Evolutionary conservation across 2,329 filamentous ascomycete species (phyloP).

Genomic region (Cladosporium sp.): DNA sequence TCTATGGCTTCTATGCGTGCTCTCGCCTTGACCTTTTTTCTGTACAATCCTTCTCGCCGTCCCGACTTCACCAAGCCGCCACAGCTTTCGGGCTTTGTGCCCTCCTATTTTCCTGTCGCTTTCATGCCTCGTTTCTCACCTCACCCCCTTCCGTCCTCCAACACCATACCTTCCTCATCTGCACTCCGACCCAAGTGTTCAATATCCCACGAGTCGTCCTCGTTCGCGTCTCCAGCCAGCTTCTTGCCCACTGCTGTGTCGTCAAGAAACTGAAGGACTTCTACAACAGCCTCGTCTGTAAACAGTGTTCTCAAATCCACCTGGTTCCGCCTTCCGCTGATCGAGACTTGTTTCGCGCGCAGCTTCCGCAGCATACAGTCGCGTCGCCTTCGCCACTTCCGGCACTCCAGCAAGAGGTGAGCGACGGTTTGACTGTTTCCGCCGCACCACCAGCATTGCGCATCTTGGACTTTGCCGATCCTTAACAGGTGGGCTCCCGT

Average conservation of each 20-base stretch:
- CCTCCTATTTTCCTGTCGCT: neutral
- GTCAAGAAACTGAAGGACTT: conserved; percentile 1
- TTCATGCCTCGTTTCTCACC: neutral
- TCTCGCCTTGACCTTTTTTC: no score
- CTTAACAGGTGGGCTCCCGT: conserved; percentile 2
- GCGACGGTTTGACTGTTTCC: no score
- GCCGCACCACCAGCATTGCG: no score
- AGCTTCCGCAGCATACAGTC: neutral
- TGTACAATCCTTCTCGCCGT: no score
- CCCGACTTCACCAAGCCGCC: no score
- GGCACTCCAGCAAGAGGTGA: no score
- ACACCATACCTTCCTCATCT: neutral
- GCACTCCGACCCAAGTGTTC: neutral
- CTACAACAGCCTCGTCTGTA: neutral
- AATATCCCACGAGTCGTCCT: no score
- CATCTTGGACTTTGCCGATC: neutral
- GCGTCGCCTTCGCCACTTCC: no score
- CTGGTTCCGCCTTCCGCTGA: conserved; percentile 1
- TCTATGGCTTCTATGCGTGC: no score
- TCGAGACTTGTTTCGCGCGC: neutral
- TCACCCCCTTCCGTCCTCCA: neutral
- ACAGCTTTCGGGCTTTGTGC: no score
- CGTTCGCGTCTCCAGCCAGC: neutral
- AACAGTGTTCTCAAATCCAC: neutral
- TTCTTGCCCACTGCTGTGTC: conserved; percentile 2